phyloP scores from a whole-genome alignment of 768 basidiomycete species.

The Hygrophoropsis aurantiaca region DNA sequence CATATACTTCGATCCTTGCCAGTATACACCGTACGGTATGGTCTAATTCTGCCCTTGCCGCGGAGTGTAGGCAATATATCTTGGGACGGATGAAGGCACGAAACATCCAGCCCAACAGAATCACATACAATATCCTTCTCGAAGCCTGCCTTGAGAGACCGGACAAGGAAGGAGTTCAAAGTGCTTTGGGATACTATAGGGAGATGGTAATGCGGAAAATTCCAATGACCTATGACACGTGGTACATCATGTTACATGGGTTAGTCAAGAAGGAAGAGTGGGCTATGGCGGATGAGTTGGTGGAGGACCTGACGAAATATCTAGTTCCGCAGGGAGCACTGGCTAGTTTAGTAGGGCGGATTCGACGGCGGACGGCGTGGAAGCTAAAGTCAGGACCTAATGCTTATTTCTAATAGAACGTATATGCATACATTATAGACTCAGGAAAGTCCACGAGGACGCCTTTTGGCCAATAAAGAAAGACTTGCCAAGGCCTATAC shows the following conservation, averaged over 20 bases:
- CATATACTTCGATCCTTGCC: conserved; percentile 79
- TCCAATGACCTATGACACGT: conserved; percentile 61
- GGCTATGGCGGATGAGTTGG: conserved; percentile 58
- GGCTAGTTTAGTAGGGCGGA: conserved; percentile 46
- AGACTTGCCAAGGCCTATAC: conserved; percentile 57
- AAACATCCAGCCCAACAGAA: conserved; percentile 54
- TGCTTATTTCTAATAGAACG: conserved; percentile 23
- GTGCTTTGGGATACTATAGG: conserved; percentile 58
- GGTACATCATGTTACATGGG: conserved; percentile 73
- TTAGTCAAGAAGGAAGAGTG: conserved; percentile 58
- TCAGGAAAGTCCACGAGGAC: conserved; percentile 11
- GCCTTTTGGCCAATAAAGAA: conserved; percentile 54
- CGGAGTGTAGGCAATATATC: conserved; percentile 50
- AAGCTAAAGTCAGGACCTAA: conserved; percentile 23
- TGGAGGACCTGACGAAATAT: conserved; percentile 56
- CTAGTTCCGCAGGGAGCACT: conserved; percentile 47
- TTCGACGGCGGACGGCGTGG: conserved; percentile 42
- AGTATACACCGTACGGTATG: conserved; percentile 66
- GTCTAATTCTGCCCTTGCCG: conserved; percentile 42
- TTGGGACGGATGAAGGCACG: conserved; percentile 57
- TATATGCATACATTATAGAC: conserved; percentile 15
- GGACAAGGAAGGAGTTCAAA: conserved; percentile 46
- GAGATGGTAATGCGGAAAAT: conserved; percentile 56
- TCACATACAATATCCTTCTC: conserved; percentile 79
- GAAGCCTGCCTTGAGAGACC: conserved; percentile 59